Conservation (phyloP, 345 rosid genomes). For the Kandelia obovata region DNA sequence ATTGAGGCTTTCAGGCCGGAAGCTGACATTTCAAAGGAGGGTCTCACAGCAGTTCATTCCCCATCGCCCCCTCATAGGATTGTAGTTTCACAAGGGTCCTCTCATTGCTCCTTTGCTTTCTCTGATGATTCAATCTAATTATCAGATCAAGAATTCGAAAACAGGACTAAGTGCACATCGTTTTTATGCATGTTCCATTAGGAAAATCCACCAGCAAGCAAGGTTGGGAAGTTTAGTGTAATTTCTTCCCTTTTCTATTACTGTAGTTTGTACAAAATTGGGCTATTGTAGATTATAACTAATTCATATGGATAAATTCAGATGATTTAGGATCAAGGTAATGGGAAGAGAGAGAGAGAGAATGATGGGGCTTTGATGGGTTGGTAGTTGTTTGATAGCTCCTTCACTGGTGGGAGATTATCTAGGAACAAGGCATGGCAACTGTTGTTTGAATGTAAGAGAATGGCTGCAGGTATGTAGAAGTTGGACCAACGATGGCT, state of each 20-base stretch:
- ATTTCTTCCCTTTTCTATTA: background rate
- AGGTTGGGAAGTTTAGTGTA: background rate
- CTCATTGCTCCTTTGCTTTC: slow-evolving; percentile 71
- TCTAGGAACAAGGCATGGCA: slow-evolving; percentile 18
- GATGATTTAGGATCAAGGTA: slow-evolving; percentile 8
- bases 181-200: slow-evolving; percentile 15
- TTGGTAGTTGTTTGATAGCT: slow-evolving; percentile 7
- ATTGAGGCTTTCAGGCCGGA: slow-evolving; percentile 45
- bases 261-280: slow-evolving; percentile 10
- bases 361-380: background rate
- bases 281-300: slow-evolving; percentile 22
- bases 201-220: slow-evolving; percentile 6
- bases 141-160: background rate
- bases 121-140: slow-evolving; percentile 62
- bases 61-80: slow-evolving; percentile 39
- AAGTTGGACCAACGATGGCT: slow-evolving; percentile 38
- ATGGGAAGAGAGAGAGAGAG: slow-evolving; percentile 12
- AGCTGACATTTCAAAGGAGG: slow-evolving; percentile 37
- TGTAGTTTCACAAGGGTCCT: slow-evolving; percentile 57
- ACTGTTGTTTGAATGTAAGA: slow-evolving; percentile 13
- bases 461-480: slow-evolving; percentile 24
- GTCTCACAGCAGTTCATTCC: slow-evolving; percentile 11
- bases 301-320: slow-evolving; percentile 8
- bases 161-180: background rate
- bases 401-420: slow-evolving; percentile 5